A percentile compares a stretch with the other conserved stretches of the same genome.
These are phyloP conservation scores for Globisporangium acanthophoron DNA, from an alignment of 352 stramenopile genomes.

Conservation along the genomic window DNA sequence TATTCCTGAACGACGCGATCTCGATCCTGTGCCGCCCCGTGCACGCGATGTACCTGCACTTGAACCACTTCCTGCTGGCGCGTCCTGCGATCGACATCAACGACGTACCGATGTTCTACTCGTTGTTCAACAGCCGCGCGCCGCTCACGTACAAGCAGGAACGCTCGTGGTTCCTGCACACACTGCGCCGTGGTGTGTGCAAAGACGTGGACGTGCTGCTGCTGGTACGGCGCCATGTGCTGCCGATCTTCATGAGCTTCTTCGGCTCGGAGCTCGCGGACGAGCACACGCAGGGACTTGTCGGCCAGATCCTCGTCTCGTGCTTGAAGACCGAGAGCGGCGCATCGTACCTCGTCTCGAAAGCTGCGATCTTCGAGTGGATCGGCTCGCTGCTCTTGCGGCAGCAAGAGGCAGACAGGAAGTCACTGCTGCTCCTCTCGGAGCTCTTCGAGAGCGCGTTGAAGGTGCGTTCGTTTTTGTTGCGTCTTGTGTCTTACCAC, in stretches of 20 bases:
- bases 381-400: slow-evolving; percentile 31
- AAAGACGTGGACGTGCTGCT: slow-evolving; percentile 61
- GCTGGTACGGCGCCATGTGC: slow-evolving; percentile 71
- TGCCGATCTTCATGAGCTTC: slow-evolving; percentile 79
- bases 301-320: slow-evolving; percentile 51
- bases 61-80: slow-evolving; percentile 85
- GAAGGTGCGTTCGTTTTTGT: slow-evolving; percentile 7
- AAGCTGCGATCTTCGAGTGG: slow-evolving; percentile 64
- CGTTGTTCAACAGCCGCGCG: slow-evolving; percentile 77
- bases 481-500: not conserved
- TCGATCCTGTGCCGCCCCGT: slow-evolving; percentile 58
- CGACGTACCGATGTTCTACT: slow-evolving; percentile 88
- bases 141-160: slow-evolving; percentile 74
- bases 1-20: slow-evolving; percentile 80
- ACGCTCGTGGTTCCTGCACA: slow-evolving; percentile 79
- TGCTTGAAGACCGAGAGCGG: slow-evolving; percentile 45
- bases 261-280: slow-evolving; percentile 71
- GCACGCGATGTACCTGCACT: slow-evolving; percentile 67
- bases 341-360: slow-evolving; percentile 51
- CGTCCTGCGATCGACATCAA: slow-evolving; percentile 67
- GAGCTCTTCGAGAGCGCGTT: slow-evolving; percentile 33
- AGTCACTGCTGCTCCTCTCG: slow-evolving; percentile 29
- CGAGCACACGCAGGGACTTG: slow-evolving; percentile 67
- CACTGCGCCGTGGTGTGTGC: slow-evolving; percentile 59
- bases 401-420: slow-evolving; percentile 5